phyloP scores from a whole-genome alignment of 208 protist species.

The Leishmania turanica region DNA sequence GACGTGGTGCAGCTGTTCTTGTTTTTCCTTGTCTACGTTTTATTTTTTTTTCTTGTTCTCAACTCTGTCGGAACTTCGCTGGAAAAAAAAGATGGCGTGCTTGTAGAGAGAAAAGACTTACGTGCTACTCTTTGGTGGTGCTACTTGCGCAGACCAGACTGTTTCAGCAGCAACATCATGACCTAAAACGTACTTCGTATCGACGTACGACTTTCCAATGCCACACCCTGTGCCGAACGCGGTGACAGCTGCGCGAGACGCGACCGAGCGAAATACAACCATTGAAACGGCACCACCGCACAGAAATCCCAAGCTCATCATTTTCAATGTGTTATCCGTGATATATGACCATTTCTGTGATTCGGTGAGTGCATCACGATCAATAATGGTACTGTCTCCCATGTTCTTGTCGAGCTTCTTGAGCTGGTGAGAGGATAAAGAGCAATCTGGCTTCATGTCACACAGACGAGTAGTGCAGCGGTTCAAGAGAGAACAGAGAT shows the following conservation, averaged over 20 bases:
- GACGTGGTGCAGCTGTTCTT: background rate
- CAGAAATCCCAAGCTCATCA: slow-evolving; percentile 77
- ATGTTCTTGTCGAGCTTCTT: slow-evolving; percentile 16
- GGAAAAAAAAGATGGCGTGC: background rate
- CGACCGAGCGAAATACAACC: slow-evolving; percentile 69
- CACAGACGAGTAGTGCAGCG: background rate
- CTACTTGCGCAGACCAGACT: slow-evolving; percentile 68
- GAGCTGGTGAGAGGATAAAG: slow-evolving; percentile 15
- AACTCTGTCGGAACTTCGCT: background rate
- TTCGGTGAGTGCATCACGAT: slow-evolving; percentile 74
- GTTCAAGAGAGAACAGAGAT: background rate
- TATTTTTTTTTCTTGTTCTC: background rate
- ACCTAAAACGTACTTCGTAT: slow-evolving; percentile 83
- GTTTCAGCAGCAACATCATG: slow-evolving; percentile 75
- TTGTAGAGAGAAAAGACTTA: slow-evolving; percentile 5
- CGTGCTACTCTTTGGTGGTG: slow-evolving; percentile 20
- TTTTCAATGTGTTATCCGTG: slow-evolving; percentile 78
- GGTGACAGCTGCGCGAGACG: slow-evolving; percentile 51
- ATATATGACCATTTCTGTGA: slow-evolving; percentile 80
- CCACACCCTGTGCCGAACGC: slow-evolving; percentile 79
- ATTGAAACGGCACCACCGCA: slow-evolving; percentile 61
- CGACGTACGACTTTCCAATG: slow-evolving; percentile 85
- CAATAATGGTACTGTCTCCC: slow-evolving; percentile 33
- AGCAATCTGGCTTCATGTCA: background rate
- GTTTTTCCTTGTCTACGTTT: background rate